These are phyloP conservation scores for Cordyceps tenuipes DNA, from an alignment of 2,329 filamentous ascomycete species.

Conservation along the genomic window DNA sequence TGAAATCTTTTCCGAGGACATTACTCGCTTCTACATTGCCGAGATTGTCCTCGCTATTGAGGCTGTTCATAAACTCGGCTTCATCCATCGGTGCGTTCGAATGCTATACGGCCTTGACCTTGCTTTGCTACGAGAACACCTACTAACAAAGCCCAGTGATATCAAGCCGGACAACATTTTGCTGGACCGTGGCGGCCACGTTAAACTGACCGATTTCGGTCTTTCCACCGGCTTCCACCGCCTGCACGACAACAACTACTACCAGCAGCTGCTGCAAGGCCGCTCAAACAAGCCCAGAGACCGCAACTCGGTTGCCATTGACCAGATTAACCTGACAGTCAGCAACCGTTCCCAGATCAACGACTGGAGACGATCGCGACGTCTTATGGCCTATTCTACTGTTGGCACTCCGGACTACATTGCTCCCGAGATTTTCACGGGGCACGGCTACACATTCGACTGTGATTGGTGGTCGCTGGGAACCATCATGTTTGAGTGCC, in stretches of 20 bases:
- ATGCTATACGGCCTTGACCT: background rate
- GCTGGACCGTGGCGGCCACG: conserved; percentile 87
- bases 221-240: conserved; percentile 97
- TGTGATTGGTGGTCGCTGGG: conserved; percentile 99
- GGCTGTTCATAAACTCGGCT: conserved; percentile 93
- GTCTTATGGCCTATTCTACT: conserved; percentile 95
- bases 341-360: conserved; percentile 98
- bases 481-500: conserved; percentile 98
- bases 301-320: conserved; percentile 87
- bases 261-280: conserved; percentile 87
- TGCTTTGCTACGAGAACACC: background rate
- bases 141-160: conserved; percentile 51
- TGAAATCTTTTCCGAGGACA: conserved; percentile 98
- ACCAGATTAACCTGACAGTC: conserved; percentile 96
- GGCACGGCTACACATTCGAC: conserved; percentile 90
- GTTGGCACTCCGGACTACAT: conserved; percentile 98
- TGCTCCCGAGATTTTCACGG: conserved; percentile 94
- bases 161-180: conserved; percentile 99
- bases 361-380: conserved; percentile 92
- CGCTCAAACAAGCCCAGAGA: conserved; percentile 66
- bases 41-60: conserved; percentile 98
- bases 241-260: conserved; percentile 96
- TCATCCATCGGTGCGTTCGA: conserved; percentile 83
- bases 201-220: conserved; percentile 97
- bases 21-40: conserved; percentile 98